Evolutionary conservation across 2,329 filamentous ascomycete species (phyloP), one percentile per base, ranked within the genome.

Genomic region (Colletotrichum tabaci): DNA sequence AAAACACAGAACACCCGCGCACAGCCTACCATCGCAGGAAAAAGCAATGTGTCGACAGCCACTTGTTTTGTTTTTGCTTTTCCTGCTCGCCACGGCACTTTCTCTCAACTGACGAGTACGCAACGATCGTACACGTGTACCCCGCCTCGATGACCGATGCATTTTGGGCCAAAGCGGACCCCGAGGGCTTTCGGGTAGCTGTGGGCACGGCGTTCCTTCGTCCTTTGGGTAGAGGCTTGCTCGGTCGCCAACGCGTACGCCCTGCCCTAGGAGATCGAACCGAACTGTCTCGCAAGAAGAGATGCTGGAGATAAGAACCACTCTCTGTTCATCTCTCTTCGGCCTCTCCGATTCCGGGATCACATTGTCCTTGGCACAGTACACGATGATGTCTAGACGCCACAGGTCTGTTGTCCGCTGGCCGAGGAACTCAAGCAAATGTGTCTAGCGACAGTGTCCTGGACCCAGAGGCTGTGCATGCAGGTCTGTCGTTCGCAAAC

Each of bases 1-100:
- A 68, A 69, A 72, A 69, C 46, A 63, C 42, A n/a, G 30, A 67
- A 40, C 26, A 53, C 46, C 65, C 47, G 58, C 46, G 26, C 13
- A 52, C 47, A 62, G 21, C 30, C 47, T 50, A 50, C 52, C 50
- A 65, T 21, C 38, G 15, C 18, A 40, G n/a, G 50, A 57, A 67
- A 71, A 71, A 72, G 66, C 65, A 60, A 18, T 26, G 67, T 40
- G 10, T 23, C 60, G 21, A 49, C 21, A 53, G 47, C 46, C 58
- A 69, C 47, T 50, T 68, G 57, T 57, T 65, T 57, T 50, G 15
- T 50, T 62, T 49, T 58, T 67, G 13, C 21, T 47, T 55, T 67
- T 67, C 55, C 53, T 21, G 5, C 38, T 40, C 57, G 21, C 44
- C 38, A 26, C 44, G 65, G 52, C 44, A 60, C 44, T 60, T 44